phyloP scores from a whole-genome alignment of 192 early-diverging fungal genomes.

The Podila minutissima region DNA sequence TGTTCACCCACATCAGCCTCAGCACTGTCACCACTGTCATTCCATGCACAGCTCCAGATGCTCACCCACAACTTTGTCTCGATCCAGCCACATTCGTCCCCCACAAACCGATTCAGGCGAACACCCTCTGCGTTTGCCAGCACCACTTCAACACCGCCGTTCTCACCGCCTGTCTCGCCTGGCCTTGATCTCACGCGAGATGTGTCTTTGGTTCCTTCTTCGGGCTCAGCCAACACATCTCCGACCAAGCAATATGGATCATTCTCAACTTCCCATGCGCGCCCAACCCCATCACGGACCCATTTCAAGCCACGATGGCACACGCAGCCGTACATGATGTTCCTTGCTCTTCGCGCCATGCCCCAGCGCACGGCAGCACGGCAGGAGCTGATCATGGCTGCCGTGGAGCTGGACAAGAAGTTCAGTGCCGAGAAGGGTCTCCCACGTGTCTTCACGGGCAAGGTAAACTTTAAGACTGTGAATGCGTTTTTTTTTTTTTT shows the following conservation, averaged over 20 bases:
- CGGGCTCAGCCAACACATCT: constrained; percentile 13
- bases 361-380: constrained; percentile 75
- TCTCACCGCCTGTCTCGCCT: constrained; percentile 39
- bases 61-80: constrained; percentile 48
- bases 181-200: constrained; percentile 23
- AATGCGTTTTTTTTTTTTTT: background rate
- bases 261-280: constrained; percentile 3
- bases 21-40: constrained; percentile 24
- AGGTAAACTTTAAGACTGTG: constrained; percentile 57
- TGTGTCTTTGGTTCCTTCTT: constrained; percentile 3
- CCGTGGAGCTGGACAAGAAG: constrained; percentile 81
- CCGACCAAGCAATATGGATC: constrained; percentile 12
- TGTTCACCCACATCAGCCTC: constrained; percentile 26
- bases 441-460: constrained; percentile 87
- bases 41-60: constrained; percentile 38
- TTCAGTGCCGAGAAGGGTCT: constrained; percentile 76
- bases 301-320: constrained; percentile 83
- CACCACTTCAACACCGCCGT: constrained; percentile 16
- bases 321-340: constrained; percentile 88
- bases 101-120: constrained; percentile 34
- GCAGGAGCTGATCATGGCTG: constrained; percentile 75
- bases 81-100: constrained; percentile 35
- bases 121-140: constrained; percentile 4
- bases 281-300: constrained; percentile 11
- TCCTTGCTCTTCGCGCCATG: constrained; percentile 78